Percentiles rank a stretch among this genome's conserved stretches.
Conservation (phyloP, 768 basidiomycete species). For the Termitomyces sp. region DNA sequence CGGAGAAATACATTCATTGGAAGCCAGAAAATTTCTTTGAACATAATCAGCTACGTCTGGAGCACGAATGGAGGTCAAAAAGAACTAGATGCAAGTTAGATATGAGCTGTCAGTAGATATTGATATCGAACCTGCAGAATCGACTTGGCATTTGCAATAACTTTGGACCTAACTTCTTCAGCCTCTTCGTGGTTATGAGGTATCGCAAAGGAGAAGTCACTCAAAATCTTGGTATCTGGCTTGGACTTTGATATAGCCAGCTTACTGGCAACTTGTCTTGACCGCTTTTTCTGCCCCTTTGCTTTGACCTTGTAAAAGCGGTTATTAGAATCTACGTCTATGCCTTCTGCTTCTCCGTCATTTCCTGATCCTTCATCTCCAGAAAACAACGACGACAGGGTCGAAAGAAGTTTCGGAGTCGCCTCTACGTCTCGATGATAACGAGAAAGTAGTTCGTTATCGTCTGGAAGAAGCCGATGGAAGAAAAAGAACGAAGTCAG, state of each 20-base stretch:
- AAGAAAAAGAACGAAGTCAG: constrained; percentile 7
- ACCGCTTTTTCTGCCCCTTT: background rate
- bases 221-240: constrained; percentile 10
- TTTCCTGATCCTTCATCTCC: background rate
- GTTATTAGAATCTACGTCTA: background rate
- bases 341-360: background rate
- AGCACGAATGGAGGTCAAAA: constrained; percentile 11
- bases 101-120: background rate
- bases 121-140: constrained; percentile 13
- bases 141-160: constrained; percentile 13
- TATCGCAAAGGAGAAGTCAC: constrained; percentile 3
- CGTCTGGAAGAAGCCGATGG: background rate
- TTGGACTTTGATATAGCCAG: background rate
- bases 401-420: constrained; percentile 6
- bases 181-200: constrained; percentile 7
- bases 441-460: background rate
- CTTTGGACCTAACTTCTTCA: background rate
- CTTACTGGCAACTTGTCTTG: background rate
- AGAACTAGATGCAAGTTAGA: constrained; percentile 11
- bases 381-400: background rate
- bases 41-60: constrained; percentile 11
- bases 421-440: constrained; percentile 5
- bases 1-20: background rate
- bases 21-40: constrained; percentile 12
- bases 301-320: constrained; percentile 1